Conservation (phyloP, 495 filamentous ascomycete genomes). For the Penicillium riverlandense region DNA sequence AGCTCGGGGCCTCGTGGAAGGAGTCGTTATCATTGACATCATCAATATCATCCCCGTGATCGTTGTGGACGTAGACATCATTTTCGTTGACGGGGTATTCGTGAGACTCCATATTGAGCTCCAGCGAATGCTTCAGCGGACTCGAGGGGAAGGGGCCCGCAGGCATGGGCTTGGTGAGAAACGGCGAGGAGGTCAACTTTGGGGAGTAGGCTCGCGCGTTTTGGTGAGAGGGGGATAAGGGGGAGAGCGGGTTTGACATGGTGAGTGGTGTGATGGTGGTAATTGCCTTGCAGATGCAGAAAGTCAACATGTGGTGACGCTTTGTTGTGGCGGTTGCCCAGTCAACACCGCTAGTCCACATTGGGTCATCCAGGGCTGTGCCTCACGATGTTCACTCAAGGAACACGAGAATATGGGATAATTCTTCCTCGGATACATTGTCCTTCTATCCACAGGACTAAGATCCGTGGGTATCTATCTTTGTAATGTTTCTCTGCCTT, state of each 20-base stretch:
- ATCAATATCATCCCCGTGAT: constrained; percentile 11
- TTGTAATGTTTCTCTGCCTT: too few species aligned
- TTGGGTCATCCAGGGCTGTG: too few species aligned
- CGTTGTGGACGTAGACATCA: constrained; percentile 7
- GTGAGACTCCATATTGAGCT: constrained; percentile 5
- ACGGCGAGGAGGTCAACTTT: constrained; percentile 18
- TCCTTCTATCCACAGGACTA: too few species aligned
- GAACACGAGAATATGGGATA: too few species aligned
- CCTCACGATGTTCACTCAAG: too few species aligned
- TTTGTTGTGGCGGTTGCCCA: constrained; percentile 28
- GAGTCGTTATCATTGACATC: constrained; percentile 14
- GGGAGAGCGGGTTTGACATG: constrained; percentile 42
- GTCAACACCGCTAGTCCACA: constrained; percentile 23
- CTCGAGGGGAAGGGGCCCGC: constrained; percentile 28
- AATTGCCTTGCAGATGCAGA: constrained; percentile 8
- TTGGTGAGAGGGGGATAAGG: constrained; percentile 35
- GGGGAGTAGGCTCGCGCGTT: constrained; percentile 35
- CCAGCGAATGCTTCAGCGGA: constrained; percentile 24
- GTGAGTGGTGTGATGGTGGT: not conserved
- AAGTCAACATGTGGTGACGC: constrained; percentile 4
- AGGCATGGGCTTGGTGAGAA: constrained; percentile 15
- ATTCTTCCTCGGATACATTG: too few species aligned
- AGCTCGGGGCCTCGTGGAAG: constrained; percentile 21
- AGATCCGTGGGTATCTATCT: too few species aligned
- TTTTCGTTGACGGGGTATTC: constrained; percentile 2